Evolutionary conservation across 1,139 yeast genomes (phyloP), one percentile per base, ranked within the genome.

Genomic region (Williopsis jadinii): DNA sequence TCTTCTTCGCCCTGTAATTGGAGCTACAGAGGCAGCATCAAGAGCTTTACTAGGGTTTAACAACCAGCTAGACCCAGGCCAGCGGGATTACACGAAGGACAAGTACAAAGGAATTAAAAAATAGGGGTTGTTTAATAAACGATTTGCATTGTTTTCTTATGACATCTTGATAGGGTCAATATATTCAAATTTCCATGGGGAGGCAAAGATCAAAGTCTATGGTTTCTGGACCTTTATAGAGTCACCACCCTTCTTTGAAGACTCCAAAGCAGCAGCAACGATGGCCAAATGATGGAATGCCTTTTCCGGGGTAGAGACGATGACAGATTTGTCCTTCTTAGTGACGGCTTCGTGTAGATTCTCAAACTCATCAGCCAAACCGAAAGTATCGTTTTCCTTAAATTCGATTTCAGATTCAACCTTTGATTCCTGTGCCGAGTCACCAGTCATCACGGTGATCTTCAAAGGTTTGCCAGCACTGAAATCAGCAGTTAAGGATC

Each of bases 271-370:
- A 34, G 96, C 97, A 42, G 77, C 94, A 45, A 90, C 77, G 53
- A 86, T 75, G 9, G 96, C 95, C 62, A 88, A 77, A 61, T 90
- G 97, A 63, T 88, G 96, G 78, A 84, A 88, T 10, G 95, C 88
- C 48, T 70, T 73, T 48, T 75, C 80, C 19, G 95, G 95, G 13
- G 80, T 70, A 32, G 80, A 75, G 34, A 63, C 66, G 40, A 85
- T 63, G 43, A 73, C 51, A 2, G 70, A 60, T 63, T 83, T 84
- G 60, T 86, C 87, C 47, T 80, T 77, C 43, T 73, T 66, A 12
- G 55, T 54, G 26, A 87, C 79, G 13, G 95, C 88, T 41, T 81
- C 78, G 44, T 78, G 80, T 56, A 88, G 80, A 62, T 84, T 82
- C 51, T 69, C 68, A 55, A 88, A 85, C 63, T 90, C 97, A 34